Percentiles rank a stretch among this genome's conserved stretches.
Evolutionary conservation across 2,329 filamentous ascomycete genomes (phyloP).

Genomic region (Ophiostoma australiae): DNA sequence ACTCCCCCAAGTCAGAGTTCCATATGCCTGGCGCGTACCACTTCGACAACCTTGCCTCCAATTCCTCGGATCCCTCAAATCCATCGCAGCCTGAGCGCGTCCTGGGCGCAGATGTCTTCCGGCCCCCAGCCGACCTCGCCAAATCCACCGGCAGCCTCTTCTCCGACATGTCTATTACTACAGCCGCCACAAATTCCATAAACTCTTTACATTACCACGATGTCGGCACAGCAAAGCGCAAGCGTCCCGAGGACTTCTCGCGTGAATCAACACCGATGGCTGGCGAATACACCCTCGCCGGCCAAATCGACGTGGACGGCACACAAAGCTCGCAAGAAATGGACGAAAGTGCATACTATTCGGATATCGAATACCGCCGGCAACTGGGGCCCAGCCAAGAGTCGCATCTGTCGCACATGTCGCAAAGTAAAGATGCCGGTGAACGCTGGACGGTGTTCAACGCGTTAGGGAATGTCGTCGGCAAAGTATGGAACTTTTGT

Average conservation of each 20-base stretch:
- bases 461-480: conserved; percentile 62
- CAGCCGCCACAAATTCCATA: not conserved
- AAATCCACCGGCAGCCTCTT: conserved; percentile 39
- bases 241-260: conserved; percentile 35
- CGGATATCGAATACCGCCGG: conserved; percentile 52
- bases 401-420: conserved; percentile 18
- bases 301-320: conserved; percentile 49
- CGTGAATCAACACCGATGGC: conserved; percentile 36
- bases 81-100: conserved; percentile 25
- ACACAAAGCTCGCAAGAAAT: conserved; percentile 34
- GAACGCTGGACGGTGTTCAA: conserved; percentile 44
- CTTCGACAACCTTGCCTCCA: conserved; percentile 29
- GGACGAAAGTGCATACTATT: conserved; percentile 54
- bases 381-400: conserved; percentile 45
- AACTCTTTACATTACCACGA: not conserved
- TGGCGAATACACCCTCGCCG: conserved; percentile 47
- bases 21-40: conserved; percentile 35
- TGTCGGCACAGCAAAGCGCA: conserved; percentile 42
- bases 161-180: conserved; percentile 35
- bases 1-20: conserved; percentile 32
- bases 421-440: conserved; percentile 34
- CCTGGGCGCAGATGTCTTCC: conserved; percentile 35
- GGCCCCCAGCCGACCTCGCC: conserved; percentile 34
- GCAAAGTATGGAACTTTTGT: conserved; percentile 83
- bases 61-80: too few relatives aligned